These are phyloP conservation scores for Metschnikowia kofuensis DNA, from an alignment of 805 yeast genomes.

Conservation along the genomic window DNA sequence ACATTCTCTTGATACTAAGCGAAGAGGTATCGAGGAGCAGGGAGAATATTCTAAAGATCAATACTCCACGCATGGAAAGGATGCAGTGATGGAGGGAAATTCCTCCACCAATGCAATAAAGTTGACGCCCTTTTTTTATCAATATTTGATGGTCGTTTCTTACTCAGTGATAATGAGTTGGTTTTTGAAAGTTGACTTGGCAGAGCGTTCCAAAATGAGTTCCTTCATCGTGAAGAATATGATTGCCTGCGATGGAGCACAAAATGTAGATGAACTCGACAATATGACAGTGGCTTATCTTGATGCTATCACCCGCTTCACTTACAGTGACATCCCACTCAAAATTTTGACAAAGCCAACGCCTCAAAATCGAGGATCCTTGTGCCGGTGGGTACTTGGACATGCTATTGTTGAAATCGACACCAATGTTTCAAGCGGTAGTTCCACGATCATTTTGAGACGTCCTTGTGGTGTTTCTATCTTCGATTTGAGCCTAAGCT, in stretches of 20 bases:
- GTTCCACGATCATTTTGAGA: constrained; percentile 49
- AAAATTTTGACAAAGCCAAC: constrained; percentile 29
- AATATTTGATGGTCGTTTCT: constrained; percentile 61
- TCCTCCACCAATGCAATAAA: constrained; percentile 51
- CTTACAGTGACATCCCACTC: constrained; percentile 61
- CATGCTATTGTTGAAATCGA: constrained; percentile 53
- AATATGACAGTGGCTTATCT: constrained; percentile 59
- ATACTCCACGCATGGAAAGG: constrained; percentile 35
- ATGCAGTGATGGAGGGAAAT: constrained; percentile 49
- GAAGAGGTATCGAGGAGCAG: constrained; percentile 18
- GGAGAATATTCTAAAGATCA: neutral
- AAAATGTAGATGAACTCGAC: constrained; percentile 30
- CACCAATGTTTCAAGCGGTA: constrained; percentile 51
- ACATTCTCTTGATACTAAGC: constrained; percentile 53
- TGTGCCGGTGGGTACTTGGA: constrained; percentile 60
- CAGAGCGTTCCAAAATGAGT: constrained; percentile 57
- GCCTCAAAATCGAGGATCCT: constrained; percentile 5
- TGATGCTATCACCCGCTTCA: constrained; percentile 66
- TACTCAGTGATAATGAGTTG: constrained; percentile 67
- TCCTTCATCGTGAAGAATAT: constrained; percentile 62
- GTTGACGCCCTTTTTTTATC: constrained; percentile 50
- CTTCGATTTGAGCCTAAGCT: constrained; percentile 44
- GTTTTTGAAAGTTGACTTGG: constrained; percentile 62
- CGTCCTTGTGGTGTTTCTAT: constrained; percentile 65
- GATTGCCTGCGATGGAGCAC: constrained; percentile 28